A percentile compares a stretch with the other conserved stretches of the same genome.
phyloP scores from a whole-genome alignment of 2,329 filamentous ascomycete species.

The Penicillium sp. region DNA sequence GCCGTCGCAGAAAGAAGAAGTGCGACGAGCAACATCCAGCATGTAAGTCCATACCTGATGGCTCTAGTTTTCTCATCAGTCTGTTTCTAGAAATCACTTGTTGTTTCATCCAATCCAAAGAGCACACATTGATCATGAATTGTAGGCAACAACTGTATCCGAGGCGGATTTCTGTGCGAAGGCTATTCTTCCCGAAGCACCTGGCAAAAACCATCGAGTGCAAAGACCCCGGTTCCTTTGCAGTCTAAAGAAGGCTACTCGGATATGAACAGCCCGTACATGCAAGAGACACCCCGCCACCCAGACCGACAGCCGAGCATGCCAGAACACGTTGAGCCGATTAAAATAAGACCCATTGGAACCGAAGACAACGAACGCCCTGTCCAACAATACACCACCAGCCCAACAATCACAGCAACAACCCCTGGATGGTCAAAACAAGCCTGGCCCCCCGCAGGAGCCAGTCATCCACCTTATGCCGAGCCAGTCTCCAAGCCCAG shows the following conservation, averaged over 20 bases:
- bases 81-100: constrained; percentile 6
- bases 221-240: constrained; percentile 69
- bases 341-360: constrained; percentile 48
- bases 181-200: constrained; percentile 81
- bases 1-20: constrained; percentile 91
- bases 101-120: constrained; percentile 10
- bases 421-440: constrained; percentile 44
- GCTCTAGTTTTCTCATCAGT: constrained; percentile 5
- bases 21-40: constrained; percentile 92
- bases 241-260: constrained; percentile 74
- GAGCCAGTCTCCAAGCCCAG: constrained; percentile 43
- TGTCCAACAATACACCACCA: constrained; percentile 42
- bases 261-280: constrained; percentile 39
- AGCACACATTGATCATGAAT: constrained; percentile 13
- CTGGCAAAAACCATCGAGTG: constrained; percentile 75
- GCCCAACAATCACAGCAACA: constrained; percentile 37
- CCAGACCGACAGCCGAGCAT: constrained; percentile 42
- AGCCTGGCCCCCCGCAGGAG: constrained; percentile 33
- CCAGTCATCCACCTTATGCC: constrained; percentile 39
- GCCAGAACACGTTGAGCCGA: constrained; percentile 43
- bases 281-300: constrained; percentile 39
- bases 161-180: constrained; percentile 86
- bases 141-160: constrained; percentile 81
- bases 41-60: constrained; percentile 61
- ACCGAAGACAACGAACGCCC: constrained; percentile 47